Conservation (phyloP, 1,139 yeast species). For the Scheffersomyces insectosa region DNA sequence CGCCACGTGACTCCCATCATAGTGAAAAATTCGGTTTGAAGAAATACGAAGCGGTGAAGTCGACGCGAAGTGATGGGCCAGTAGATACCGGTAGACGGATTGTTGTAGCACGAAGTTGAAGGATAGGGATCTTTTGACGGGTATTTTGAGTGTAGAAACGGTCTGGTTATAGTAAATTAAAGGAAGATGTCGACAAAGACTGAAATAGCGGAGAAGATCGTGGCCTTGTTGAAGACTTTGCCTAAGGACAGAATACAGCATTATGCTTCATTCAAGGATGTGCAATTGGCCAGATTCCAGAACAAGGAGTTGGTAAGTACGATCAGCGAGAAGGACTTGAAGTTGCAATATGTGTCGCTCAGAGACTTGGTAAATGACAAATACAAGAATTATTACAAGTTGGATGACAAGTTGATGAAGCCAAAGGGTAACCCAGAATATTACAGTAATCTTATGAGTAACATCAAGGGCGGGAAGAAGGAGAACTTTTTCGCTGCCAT, state of each 20-base stretch:
- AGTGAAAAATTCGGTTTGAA: no score
- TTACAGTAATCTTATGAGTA: slow-evolving; percentile 68
- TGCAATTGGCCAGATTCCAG: slow-evolving; percentile 57
- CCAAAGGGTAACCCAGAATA: slow-evolving; percentile 87
- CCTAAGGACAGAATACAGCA: slow-evolving; percentile 71
- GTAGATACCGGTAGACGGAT: no score
- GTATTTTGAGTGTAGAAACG: no score
- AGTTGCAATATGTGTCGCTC: slow-evolving; percentile 60
- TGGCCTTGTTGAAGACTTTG: slow-evolving; percentile 41
- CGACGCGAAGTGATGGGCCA: no score
- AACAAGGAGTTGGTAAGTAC: slow-evolving; percentile 22
- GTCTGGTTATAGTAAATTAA: no score
- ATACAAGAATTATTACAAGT: slow-evolving; percentile 61
- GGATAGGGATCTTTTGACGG: no score
- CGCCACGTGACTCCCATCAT: no score
- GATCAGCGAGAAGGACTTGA: slow-evolving; percentile 50
- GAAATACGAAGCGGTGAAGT: no score
- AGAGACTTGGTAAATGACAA: slow-evolving; percentile 61
- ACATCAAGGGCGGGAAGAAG: slow-evolving; percentile 70
- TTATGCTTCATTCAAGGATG: slow-evolving; percentile 65
- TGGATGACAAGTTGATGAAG: slow-evolving; percentile 62
- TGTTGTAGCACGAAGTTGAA: no score
- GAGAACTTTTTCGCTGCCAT: slow-evolving; percentile 66
- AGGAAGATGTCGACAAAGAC: slow-evolving; percentile 6
- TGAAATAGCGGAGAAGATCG: slow-evolving; percentile 37